Evolutionary conservation across 176 grass and related monocot species (phyloP), one percentile per base, ranked within the genome.

Genomic region (Musa troglodytarum): DNA sequence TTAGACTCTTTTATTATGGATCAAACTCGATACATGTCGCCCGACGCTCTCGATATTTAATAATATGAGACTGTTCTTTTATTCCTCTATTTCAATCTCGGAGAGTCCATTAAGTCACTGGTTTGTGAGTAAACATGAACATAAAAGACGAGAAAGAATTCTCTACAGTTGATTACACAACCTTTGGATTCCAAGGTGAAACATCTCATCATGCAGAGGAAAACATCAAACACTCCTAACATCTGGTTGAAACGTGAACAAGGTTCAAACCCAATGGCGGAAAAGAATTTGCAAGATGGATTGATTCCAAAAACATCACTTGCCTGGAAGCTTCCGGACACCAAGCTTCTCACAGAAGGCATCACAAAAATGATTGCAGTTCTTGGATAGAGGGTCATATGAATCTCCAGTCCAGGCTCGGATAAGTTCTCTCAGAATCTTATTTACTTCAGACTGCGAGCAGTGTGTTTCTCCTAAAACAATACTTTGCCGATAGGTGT

Each of bases 321-420:
- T 74, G 93, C 95, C 95, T 86, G 95, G 95, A 57, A 89, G 81
- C 72, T 89, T 99, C 54, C 86, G 88, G 65, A 87, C 88, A 29
- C 79, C 81, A 63, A 99, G 88, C 75, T 76, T 85, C 26, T 94
- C 91, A 80, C 95, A 99, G 62, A 99, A 86, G 69, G 84, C 29
- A 82, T 99, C 91, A 76, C 91, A 99, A 82, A 99, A 99, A 67
- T 99, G 95, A 63, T 99, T 99, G 79, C 95, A 99, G 49, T 99
- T 99, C 79, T 87, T 99, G 20, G 95, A 83, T 50, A 99, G 86
- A 65, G 94, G 90, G 74, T 99, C 91, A 50, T 99, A 99, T 11
- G 90, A 94, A 67, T 76, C 63, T 1, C 95, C 95, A 0, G 76
- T 88, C 91, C 95, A 99, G 52, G 89, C 80, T 68, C 84, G 83